A percentile compares a stretch with the other conserved stretches of the same genome.
Conservation (phyloP, 164 flowering plant genomes). For the Tetrastigma voinierianum region DNA sequence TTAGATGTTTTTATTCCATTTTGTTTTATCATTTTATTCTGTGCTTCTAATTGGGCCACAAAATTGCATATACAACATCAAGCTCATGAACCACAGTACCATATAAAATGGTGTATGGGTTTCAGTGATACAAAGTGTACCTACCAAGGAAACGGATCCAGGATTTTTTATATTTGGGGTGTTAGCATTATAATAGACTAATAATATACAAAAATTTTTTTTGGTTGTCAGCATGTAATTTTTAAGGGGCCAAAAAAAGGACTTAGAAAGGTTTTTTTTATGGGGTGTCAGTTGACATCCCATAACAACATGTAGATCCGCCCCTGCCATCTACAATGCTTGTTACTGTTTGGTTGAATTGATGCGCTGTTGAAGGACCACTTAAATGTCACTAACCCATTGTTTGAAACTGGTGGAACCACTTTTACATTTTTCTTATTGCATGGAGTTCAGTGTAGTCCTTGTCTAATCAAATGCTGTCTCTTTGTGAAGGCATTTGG, state of each 20-base stretch:
- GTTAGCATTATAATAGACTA: too few relatives aligned
- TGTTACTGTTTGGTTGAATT: not conserved
- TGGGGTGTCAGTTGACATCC: too few relatives aligned
- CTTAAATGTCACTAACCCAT: not conserved
- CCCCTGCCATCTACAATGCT: not conserved
- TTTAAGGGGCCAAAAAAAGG: too few relatives aligned
- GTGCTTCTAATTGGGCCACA: not conserved
- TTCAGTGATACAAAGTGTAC: not conserved
- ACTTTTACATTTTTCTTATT: not conserved
- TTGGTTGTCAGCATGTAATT: too few relatives aligned
- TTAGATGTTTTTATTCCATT: not conserved
- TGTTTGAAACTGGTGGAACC: constrained; percentile 4
- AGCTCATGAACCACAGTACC: not conserved
- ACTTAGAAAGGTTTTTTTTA: too few relatives aligned
- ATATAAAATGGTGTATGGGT: not conserved
- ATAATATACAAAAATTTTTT: too few relatives aligned
- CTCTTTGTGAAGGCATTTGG: constrained; percentile 56
- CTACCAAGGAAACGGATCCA: too few relatives aligned
- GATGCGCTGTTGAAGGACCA: not conserved
- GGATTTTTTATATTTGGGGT: too few relatives aligned
- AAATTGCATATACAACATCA: not conserved
- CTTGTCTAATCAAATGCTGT: constrained; percentile 7
- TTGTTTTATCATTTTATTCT: not conserved
- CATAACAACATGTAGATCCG: too few relatives aligned
- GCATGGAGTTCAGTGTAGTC: not conserved